Conservation (phyloP, 2,329 filamentous ascomycete genomes). For the Aspergillus pseudoterreus region DNA sequence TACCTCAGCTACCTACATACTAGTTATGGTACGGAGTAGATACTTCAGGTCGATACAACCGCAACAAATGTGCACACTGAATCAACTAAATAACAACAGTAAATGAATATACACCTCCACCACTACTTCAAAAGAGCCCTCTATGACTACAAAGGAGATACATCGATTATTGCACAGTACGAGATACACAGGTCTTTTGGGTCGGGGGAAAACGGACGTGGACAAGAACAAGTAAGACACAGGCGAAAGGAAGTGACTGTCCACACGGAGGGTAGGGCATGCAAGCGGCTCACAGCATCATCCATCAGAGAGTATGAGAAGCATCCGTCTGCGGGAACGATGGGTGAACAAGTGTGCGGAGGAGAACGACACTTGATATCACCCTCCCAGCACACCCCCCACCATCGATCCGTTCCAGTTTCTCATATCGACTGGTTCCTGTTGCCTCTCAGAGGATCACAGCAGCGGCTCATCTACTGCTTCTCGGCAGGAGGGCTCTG, state of each 20-base stretch:
- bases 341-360: not conserved
- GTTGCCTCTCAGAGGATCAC: conserved; percentile 20
- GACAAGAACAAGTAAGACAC: conserved; percentile 27
- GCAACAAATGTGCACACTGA: too few relatives aligned
- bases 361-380: not conserved
- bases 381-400: not conserved
- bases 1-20: not conserved
- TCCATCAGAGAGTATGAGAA: conserved; percentile 1
- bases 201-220: conserved; percentile 17
- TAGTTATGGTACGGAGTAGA: too few relatives aligned
- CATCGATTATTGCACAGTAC: conserved; percentile 44
- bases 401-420: not conserved
- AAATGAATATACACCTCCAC: too few relatives aligned
- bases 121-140: conserved; percentile 5
- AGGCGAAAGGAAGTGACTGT: conserved; percentile 15
- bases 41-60: too few relatives aligned
- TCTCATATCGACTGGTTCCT: conserved; percentile 3
- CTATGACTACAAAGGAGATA: conserved; percentile 42
- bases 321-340: not conserved
- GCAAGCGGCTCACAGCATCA: conserved; percentile 10
- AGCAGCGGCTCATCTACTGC: conserved; percentile 23
- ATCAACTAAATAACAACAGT: too few relatives aligned
- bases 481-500: conserved; percentile 55
- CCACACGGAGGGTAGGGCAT: not conserved
- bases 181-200: conserved; percentile 37